Percentiles rank a stretch among this genome's conserved stretches.
Evolutionary conservation across 495 filamentous ascomycete species (phyloP).

Genomic region (Aspergillus mulundensis): DNA sequence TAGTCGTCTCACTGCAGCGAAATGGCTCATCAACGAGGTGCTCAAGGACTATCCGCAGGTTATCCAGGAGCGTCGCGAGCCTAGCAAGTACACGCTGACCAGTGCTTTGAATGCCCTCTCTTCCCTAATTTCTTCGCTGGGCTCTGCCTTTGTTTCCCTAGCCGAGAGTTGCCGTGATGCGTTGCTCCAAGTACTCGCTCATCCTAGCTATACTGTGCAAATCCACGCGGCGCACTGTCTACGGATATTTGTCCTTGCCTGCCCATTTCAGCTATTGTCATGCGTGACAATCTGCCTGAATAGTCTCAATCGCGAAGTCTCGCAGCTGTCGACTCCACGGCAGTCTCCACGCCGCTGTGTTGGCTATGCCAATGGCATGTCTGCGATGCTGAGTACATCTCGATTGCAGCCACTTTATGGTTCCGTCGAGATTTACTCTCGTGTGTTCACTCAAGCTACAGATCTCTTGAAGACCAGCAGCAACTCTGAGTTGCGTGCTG

Average conservation of each 20-base stretch:
- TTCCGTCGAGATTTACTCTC: constrained; percentile 90
- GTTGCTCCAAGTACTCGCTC: constrained; percentile 84
- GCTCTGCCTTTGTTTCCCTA: constrained; percentile 71
- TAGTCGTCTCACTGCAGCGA: constrained; percentile 77
- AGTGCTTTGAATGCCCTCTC: constrained; percentile 76
- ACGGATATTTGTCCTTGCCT: constrained; percentile 81
- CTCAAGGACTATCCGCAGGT: constrained; percentile 94
- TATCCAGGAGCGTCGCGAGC: constrained; percentile 85
- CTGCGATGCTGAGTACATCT: constrained; percentile 86
- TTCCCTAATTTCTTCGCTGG: constrained; percentile 72
- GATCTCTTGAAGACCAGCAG: constrained; percentile 90
- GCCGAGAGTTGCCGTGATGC: constrained; percentile 82
- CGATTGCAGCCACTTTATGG: constrained; percentile 86
- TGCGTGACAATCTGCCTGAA: constrained; percentile 97
- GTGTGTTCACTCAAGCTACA: constrained; percentile 85
- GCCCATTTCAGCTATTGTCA: constrained; percentile 84
- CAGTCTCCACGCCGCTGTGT: constrained; percentile 81
- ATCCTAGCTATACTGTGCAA: constrained; percentile 95
- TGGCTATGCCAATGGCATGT: constrained; percentile 89
- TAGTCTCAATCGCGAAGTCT: constrained; percentile 82
- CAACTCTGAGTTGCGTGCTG: constrained; percentile 84
- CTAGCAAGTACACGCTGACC: constrained; percentile 78
- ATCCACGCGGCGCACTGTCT: constrained; percentile 81
- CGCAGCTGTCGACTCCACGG: constrained; percentile 66
- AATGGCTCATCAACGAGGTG: constrained; percentile 76